phyloP scores from a whole-genome alignment of 2,329 filamentous ascomycete genomes.

The Neopestalotiopsis clavispora region DNA sequence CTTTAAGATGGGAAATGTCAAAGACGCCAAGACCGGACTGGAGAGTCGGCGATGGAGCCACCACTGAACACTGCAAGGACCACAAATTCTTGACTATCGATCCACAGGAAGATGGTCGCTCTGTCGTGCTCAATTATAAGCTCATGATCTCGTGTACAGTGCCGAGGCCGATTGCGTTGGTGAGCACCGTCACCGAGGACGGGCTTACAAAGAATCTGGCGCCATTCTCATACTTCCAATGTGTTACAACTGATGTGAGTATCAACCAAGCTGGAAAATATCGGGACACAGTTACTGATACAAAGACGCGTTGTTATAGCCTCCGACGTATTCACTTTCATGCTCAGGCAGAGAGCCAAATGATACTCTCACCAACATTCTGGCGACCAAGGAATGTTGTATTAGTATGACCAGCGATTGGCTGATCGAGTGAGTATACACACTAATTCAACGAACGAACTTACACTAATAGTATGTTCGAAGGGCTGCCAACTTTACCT shows the following conservation, averaged over 20 bases:
- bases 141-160: constrained; percentile 6
- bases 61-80: constrained; percentile 15
- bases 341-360: constrained; percentile 23
- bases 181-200: constrained; percentile 8
- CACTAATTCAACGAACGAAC: too few relatives aligned
- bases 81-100: constrained; percentile 16
- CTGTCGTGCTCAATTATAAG: constrained; percentile 27
- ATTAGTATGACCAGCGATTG: constrained; percentile 27
- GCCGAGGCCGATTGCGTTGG: constrained; percentile 8
- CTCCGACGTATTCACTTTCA: constrained; percentile 28
- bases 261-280: background rate
- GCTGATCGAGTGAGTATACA: constrained; percentile 25
- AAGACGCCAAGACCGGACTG: constrained; percentile 17
- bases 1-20: constrained; percentile 11
- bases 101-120: constrained; percentile 16
- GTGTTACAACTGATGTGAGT: constrained; percentile 9
- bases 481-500: constrained; percentile 23
- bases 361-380: constrained; percentile 24
- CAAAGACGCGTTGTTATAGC: constrained; percentile 16
- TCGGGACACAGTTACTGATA: background rate
- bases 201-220: constrained; percentile 7
- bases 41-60: constrained; percentile 17
- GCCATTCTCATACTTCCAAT: constrained; percentile 12
- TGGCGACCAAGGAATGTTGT: constrained; percentile 24
- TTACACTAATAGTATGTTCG: too few relatives aligned